phyloP scores from a whole-genome alignment of 2,329 filamentous ascomycete species.

The Fusarium transvaalense region DNA sequence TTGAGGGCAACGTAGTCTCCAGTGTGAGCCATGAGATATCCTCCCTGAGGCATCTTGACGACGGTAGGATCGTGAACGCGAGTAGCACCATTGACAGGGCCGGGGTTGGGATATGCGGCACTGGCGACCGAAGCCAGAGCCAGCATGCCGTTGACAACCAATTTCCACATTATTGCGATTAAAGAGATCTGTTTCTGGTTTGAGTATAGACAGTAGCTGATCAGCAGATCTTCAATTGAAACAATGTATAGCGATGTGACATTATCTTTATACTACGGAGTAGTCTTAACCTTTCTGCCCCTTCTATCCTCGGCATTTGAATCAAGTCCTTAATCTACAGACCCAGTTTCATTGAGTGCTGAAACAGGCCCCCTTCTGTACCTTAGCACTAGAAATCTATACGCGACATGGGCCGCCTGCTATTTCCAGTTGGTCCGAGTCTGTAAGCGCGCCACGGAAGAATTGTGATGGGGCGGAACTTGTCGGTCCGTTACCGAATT shows the following conservation, averaged over 20 bases:
- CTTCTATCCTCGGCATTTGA: background rate
- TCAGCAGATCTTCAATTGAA: background rate
- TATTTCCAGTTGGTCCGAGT: background rate
- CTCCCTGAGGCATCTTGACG: conserved; percentile 48
- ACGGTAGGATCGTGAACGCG: conserved; percentile 50
- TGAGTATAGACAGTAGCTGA: background rate
- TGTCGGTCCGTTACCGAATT: conserved; percentile 18
- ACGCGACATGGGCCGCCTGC: background rate
- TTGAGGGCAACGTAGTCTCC: conserved; percentile 49
- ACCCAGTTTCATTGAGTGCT: conserved; percentile 16
- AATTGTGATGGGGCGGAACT: conserved; percentile 16
- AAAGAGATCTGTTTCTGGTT: background rate
- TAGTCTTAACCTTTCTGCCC: too few species aligned
- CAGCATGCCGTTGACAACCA: conserved; percentile 41
- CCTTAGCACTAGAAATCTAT: background rate
- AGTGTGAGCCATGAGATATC: conserved; percentile 48
- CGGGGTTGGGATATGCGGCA: conserved; percentile 35
- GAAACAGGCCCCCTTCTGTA: conserved; percentile 1
- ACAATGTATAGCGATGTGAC: background rate
- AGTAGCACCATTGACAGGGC: conserved; percentile 45
- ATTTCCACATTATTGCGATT: conserved; percentile 30
- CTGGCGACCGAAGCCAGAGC: conserved; percentile 35
- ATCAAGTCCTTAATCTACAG: conserved; percentile 21
- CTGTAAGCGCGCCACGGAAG: conserved; percentile 33
- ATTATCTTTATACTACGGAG: conserved; percentile 23